Conservation (phyloP, 2,329 filamentous ascomycete genomes). For the Aspergillus aculeatus region DNA sequence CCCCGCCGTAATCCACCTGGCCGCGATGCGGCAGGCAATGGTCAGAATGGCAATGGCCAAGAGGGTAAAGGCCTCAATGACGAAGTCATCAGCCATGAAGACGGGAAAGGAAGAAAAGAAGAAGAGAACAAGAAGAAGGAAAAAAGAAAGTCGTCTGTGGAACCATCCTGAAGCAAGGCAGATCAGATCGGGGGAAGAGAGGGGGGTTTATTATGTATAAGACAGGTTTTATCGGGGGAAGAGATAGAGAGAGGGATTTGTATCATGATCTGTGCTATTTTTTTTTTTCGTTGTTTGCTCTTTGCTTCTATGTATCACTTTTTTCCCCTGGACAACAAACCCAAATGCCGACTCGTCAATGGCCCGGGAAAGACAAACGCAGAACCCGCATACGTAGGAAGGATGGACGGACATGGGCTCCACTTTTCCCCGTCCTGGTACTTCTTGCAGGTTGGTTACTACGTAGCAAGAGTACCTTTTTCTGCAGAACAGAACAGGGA, state of each 20-base stretch:
- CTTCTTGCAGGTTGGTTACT: too few species aligned
- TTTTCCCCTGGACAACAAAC: background rate
- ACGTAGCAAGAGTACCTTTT: too few species aligned
- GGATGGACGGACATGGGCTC: background rate
- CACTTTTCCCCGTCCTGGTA: background rate
- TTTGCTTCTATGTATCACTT: background rate
- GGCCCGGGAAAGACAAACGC: background rate
- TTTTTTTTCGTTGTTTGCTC: background rate
- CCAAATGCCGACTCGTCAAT: background rate
- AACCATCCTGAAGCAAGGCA: background rate
- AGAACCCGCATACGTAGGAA: too few species aligned
- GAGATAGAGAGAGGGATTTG: too few species aligned
- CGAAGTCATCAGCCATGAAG: constrained; percentile 34
- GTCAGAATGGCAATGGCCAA: constrained; percentile 51
- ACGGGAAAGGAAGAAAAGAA: background rate
- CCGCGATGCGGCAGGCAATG: constrained; percentile 52
- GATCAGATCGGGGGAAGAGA: background rate
- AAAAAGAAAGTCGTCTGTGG: background rate
- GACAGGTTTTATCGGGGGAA: background rate
- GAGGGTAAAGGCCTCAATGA: constrained; percentile 51
- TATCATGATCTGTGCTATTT: too few species aligned
- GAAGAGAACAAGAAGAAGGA: background rate
- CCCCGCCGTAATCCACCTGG: constrained; percentile 51
- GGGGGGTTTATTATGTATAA: background rate
- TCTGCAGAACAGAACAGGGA: too few species aligned